Percentiles rank a stretch among this genome's conserved stretches.
Conservation (phyloP, 805 yeast species). For the Maudiozyma pseudohumilis region DNA sequence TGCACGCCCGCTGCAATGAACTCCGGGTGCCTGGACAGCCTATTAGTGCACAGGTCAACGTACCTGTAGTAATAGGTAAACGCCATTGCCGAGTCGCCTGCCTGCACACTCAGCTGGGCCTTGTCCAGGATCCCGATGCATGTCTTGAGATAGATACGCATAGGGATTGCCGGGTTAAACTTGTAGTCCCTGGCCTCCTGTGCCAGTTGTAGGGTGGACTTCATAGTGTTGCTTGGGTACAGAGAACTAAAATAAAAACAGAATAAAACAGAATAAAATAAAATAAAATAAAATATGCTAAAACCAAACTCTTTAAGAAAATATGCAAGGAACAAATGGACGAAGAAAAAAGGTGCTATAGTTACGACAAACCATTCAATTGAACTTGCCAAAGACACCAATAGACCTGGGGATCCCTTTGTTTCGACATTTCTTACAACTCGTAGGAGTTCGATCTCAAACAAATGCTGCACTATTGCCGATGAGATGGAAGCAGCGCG, state of each 20-base stretch:
- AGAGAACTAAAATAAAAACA: too few relatives aligned
- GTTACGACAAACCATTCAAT: neutral
- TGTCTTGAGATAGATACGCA: slow-evolving; percentile 47
- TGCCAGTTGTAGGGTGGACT: slow-evolving; percentile 16
- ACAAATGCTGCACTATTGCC: neutral
- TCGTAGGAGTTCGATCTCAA: too few relatives aligned
- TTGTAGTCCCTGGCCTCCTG: slow-evolving; percentile 44
- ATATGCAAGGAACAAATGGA: too few relatives aligned
- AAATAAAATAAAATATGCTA: too few relatives aligned
- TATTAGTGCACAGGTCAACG: slow-evolving; percentile 36
- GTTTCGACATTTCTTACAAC: too few relatives aligned
- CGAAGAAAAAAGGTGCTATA: too few relatives aligned
- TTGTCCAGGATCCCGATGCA: slow-evolving; percentile 36
- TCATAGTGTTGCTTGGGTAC: slow-evolving; percentile 3
- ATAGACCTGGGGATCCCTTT: too few relatives aligned
- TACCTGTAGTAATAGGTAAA: slow-evolving; percentile 49
- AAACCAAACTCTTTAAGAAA: too few relatives aligned
- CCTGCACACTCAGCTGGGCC: slow-evolving; percentile 32
- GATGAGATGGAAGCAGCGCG: too few relatives aligned
- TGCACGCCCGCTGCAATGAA: slow-evolving; percentile 1
- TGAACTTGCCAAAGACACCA: neutral
- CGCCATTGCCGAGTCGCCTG: slow-evolving; percentile 38
- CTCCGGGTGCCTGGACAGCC: slow-evolving; percentile 24
- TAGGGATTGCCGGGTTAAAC: slow-evolving; percentile 41
- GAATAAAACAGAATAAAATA: too few relatives aligned